These are phyloP conservation scores for Ophiocordyceps sinensis DNA, from an alignment of 2,329 filamentous ascomycete genomes.

Conservation along the genomic window DNA sequence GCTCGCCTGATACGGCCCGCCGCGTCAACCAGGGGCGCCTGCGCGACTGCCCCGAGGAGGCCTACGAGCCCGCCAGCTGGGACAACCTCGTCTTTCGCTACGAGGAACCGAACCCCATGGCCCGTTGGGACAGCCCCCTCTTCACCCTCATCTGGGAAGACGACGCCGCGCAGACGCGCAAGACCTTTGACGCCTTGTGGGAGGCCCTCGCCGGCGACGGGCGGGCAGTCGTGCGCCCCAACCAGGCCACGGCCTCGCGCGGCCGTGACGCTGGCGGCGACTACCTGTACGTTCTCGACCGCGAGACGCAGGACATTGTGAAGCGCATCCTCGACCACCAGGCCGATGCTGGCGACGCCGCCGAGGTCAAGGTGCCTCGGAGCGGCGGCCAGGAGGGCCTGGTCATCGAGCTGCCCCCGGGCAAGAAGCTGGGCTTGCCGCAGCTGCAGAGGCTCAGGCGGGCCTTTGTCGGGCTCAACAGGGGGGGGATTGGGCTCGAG, in stretches of 20 bases:
- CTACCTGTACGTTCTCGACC: constrained; percentile 69
- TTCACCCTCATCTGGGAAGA: constrained; percentile 72
- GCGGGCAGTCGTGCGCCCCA: constrained; percentile 53
- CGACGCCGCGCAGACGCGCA: constrained; percentile 38
- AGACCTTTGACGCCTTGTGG: constrained; percentile 55
- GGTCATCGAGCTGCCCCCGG: constrained; percentile 47
- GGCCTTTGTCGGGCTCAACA: constrained; percentile 64
- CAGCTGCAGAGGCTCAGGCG: constrained; percentile 65
- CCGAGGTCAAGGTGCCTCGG: constrained; percentile 35
- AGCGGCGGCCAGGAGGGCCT: constrained; percentile 29
- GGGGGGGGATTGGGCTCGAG: constrained; percentile 50
- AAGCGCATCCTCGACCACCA: constrained; percentile 55
- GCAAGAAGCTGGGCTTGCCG: constrained; percentile 51
- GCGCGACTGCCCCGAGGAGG: constrained; percentile 17
- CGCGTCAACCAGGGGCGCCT: constrained; percentile 47
- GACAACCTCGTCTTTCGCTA: constrained; percentile 71
- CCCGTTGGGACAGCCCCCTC: constrained; percentile 68
- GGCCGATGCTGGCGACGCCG: constrained; percentile 50
- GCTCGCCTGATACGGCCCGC: constrained; percentile 34
- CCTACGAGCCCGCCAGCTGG: constrained; percentile 47
- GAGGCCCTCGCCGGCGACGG: constrained; percentile 52
- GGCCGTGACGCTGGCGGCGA: constrained; percentile 51
- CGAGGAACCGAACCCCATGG: constrained; percentile 78
- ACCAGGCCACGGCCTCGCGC: constrained; percentile 57
- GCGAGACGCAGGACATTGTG: constrained; percentile 63